Evolutionary conservation across 768 basidiomycete species (phyloP).

Genomic region (Trametes maxima): DNA sequence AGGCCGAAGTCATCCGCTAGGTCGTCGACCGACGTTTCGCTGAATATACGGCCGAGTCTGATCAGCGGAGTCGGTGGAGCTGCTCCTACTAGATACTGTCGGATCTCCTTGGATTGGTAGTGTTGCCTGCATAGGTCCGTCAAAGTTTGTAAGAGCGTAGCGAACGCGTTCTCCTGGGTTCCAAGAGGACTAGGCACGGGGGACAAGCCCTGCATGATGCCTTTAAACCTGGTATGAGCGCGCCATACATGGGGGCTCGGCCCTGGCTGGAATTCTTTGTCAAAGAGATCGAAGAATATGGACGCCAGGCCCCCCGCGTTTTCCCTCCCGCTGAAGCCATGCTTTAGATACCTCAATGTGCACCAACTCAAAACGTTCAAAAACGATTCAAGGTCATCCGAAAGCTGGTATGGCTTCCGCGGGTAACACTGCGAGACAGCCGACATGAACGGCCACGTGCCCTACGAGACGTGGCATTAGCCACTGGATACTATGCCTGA

Average conservation of each 20-base stretch:
- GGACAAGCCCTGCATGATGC: no score
- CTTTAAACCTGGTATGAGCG: no score
- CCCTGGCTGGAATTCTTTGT: neutral
- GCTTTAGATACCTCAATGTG: neutral
- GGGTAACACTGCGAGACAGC: neutral
- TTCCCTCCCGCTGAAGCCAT: neutral
- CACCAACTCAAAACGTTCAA: neutral
- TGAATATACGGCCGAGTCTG: no score
- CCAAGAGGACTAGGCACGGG: no score
- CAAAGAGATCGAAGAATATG: neutral
- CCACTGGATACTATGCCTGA: neutral
- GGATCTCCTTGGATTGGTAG: no score
- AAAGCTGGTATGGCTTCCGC: neutral
- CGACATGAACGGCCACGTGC: neutral
- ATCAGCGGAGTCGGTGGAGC: no score
- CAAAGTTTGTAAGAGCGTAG: no score
- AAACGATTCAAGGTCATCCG: neutral
- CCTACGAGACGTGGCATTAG: neutral
- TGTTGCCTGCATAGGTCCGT: no score
- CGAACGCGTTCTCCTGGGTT: no score
- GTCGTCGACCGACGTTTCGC: no score
- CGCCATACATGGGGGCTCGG: no score
- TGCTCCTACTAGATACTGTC: no score
- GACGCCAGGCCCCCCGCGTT: neutral
- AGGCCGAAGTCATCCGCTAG: neutral